Evolutionary conservation across 164 flowering plant genomes (phyloP), one percentile per base, ranked within the genome.

Genomic region (Platanus orientalis): DNA sequence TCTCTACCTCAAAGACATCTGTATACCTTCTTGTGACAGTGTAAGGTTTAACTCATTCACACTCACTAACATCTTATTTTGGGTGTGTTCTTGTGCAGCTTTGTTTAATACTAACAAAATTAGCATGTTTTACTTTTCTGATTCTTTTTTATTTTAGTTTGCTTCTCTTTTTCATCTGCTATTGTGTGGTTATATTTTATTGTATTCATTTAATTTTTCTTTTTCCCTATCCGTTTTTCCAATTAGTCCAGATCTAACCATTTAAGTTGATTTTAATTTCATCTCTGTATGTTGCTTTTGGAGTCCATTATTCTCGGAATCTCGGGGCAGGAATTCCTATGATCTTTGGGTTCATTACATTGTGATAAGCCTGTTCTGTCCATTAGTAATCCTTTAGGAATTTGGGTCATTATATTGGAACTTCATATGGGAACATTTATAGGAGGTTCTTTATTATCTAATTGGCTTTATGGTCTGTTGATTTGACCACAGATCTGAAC

Each of bases 401-500:
- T n/a, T n/a, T n/a, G n/a, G n/a, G 7, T 49, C 26, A 49, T 3
- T 49, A 7, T 3, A 21, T 7, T 49, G 53, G n/a, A 20, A 23
- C 26, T 1, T 61, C 17, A 32, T 20, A 2, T n/a, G 13, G 27
- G 62, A 10, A 7, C 23, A 58, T 32, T 32, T 32, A 32, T 5
- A 32, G 39, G 39, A 4, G 5, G 7, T 32, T 32, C 39, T 19
- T 47, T 28, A 28, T 26, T 60, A 9, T 28, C 2, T 55, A n/a
- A 5, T 51, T 1, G 27, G 54, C 36, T 39, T 44, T 16, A 40
- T 49, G 16, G n/a, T 56, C 10, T 48, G 16, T 39, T 32, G 19
- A 2, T 36, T 52, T 63, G 34, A 54, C 66, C 6, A 54, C 75
- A 94, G 99, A 61, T 90, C 97, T 69, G 99, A 95, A 79, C 99